Conservation (phyloP, 768 basidiomycete species). For the Tephrocybe sp. region DNA sequence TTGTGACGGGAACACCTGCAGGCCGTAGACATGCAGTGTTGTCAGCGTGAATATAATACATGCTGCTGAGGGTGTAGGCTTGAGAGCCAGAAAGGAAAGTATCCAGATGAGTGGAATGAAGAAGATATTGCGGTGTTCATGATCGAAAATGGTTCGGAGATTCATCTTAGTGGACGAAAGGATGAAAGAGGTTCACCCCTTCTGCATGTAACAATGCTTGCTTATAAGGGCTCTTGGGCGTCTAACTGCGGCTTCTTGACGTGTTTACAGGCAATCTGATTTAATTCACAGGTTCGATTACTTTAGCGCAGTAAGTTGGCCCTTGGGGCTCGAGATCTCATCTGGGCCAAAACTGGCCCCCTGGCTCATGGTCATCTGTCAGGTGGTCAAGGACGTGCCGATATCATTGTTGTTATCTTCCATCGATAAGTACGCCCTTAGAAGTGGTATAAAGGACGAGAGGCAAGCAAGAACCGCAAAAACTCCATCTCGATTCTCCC, state of each 20-base stretch:
- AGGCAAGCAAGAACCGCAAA: not conserved
- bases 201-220: not conserved
- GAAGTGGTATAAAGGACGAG: not conserved
- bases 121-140: slow-evolving; percentile 24
- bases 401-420: not conserved
- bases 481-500: not conserved
- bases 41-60: slow-evolving; percentile 29
- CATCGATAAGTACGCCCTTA: not conserved
- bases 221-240: not conserved
- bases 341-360: too few species aligned
- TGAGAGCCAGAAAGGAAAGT: slow-evolving; percentile 24
- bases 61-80: slow-evolving; percentile 21
- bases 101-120: slow-evolving; percentile 23
- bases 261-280: not conserved
- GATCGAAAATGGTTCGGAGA: slow-evolving; percentile 25
- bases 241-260: not conserved
- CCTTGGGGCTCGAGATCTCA: too few species aligned
- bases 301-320: not conserved
- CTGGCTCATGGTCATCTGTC: too few species aligned
- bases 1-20: slow-evolving; percentile 29
- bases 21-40: slow-evolving; percentile 34
- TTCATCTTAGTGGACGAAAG: slow-evolving; percentile 18
- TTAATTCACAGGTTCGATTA: not conserved
- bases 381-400: not conserved
- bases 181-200: not conserved